A percentile compares a stretch with the other conserved stretches of the same genome.
Evolutionary conservation across 2,329 filamentous ascomycete genomes (phyloP).

Genomic region (Penicillium hesseltinei): DNA sequence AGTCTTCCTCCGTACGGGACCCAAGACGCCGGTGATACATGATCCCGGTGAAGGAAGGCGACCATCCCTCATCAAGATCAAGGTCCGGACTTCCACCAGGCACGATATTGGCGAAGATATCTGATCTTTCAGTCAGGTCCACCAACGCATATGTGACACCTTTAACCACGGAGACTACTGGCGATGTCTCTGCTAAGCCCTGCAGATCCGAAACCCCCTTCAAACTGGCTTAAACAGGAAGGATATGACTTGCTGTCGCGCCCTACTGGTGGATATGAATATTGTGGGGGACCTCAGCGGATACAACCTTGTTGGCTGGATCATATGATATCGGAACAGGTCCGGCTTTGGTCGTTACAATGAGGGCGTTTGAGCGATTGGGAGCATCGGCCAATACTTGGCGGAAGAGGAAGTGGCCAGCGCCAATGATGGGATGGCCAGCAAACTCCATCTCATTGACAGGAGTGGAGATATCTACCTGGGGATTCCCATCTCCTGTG

Average conservation of each 20-base stretch:
- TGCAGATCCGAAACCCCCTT: neutral
- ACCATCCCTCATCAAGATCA: constrained; percentile 30
- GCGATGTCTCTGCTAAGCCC: constrained; percentile 34
- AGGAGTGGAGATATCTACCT: constrained; percentile 60
- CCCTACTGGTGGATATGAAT: constrained; percentile 56
- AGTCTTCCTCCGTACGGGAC: constrained; percentile 14
- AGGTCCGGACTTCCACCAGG: constrained; percentile 20
- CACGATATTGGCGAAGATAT: constrained; percentile 20
- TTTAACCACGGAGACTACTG: constrained; percentile 63
- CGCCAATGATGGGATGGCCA: constrained; percentile 59
- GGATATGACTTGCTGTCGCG: constrained; percentile 23
- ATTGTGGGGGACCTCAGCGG: constrained; percentile 65
- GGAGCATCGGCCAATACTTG: constrained; percentile 3
- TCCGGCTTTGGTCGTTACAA: constrained; percentile 43
- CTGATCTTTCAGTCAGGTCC: constrained; percentile 23
- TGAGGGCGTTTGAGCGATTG: constrained; percentile 13
- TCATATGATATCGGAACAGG: constrained; percentile 44
- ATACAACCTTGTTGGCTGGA: constrained; percentile 45
- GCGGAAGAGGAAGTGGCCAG: constrained; percentile 46
- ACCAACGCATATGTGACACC: constrained; percentile 59
- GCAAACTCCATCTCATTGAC: constrained; percentile 59
- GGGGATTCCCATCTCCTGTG: constrained; percentile 37
- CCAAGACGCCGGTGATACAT: constrained; percentile 28
- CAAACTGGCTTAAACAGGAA: constrained; percentile 1
- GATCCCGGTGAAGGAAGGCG: constrained; percentile 27